Conservation (phyloP, 768 basidiomycete species). For the Pulveroboletus ravenelii region DNA sequence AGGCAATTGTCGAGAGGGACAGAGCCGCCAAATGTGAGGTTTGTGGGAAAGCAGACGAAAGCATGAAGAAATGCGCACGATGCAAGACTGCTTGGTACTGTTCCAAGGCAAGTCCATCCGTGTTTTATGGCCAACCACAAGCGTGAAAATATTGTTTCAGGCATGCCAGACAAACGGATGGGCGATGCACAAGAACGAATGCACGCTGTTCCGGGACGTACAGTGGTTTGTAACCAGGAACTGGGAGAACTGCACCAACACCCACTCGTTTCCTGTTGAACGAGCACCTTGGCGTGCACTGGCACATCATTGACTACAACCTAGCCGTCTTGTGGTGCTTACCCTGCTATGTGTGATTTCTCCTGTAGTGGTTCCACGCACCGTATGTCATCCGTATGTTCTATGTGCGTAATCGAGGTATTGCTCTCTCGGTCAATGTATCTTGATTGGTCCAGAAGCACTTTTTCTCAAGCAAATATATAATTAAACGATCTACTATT, state of each 20-base stretch:
- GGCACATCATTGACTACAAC: constrained; percentile 6
- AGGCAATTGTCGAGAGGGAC: constrained; percentile 14
- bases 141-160: constrained; percentile 12
- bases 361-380: neutral
- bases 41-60: constrained; percentile 16
- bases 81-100: constrained; percentile 30
- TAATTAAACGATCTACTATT: constrained; percentile 14
- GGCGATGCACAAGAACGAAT: constrained; percentile 20
- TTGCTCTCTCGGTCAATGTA: neutral
- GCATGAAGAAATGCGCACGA: constrained; percentile 23
- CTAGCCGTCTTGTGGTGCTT: neutral
- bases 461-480: constrained; percentile 4
- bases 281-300: constrained; percentile 12
- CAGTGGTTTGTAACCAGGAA: constrained; percentile 29
- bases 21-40: constrained; percentile 20
- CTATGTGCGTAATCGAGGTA: neutral
- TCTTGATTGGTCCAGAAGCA: constrained; percentile 1
- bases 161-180: constrained; percentile 22
- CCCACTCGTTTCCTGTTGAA: constrained; percentile 20
- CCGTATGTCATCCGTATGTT: constrained; percentile 1
- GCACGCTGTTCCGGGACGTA: constrained; percentile 23
- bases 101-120: constrained; percentile 21
- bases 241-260: constrained; percentile 18
- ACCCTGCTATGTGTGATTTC: neutral
- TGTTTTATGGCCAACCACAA: neutral